A percentile compares a stretch with the other conserved stretches of the same genome.
These are phyloP conservation scores for Pichia sp. DNA, from an alignment of 1,139 yeast species.

Conservation along the genomic window DNA sequence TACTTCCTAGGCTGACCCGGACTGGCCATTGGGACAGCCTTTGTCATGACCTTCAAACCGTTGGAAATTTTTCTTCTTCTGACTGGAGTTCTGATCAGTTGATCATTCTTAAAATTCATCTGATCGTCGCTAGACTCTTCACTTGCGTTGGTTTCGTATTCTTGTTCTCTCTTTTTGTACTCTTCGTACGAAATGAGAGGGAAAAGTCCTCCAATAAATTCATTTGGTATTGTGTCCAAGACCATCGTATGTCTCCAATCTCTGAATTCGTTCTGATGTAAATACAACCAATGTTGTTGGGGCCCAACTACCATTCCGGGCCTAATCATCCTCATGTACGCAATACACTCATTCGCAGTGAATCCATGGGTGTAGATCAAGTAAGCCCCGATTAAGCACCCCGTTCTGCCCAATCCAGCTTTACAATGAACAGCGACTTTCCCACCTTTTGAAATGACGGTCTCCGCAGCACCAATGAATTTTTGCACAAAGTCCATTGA, in stretches of 20 bases:
- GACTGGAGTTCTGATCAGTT: constrained; percentile 62
- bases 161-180: constrained; percentile 44
- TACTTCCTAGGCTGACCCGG: constrained; percentile 95
- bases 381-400: constrained; percentile 96
- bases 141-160: constrained; percentile 33
- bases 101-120: constrained; percentile 21
- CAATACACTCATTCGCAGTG: constrained; percentile 95
- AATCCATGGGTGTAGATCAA: constrained; percentile 93
- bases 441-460: constrained; percentile 77
- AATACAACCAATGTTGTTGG: constrained; percentile 96
- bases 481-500: constrained; percentile 87
- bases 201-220: constrained; percentile 69
- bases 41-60: constrained; percentile 55
- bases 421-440: constrained; percentile 97
- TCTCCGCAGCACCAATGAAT: constrained; percentile 92
- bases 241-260: constrained; percentile 96
- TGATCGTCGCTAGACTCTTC: constrained; percentile 25
- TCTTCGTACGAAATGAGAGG: constrained; percentile 62
- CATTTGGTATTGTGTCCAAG: constrained; percentile 67
- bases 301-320: constrained; percentile 99
- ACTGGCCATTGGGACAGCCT: constrained; percentile 84
- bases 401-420: constrained; percentile 97
- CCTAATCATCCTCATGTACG: constrained; percentile 90
- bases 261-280: constrained; percentile 91
- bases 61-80: constrained; percentile 70